Base-by-base conservation (phyloP, 2,329 filamentous ascomycete species). In the Neonectria faginata region DNA sequence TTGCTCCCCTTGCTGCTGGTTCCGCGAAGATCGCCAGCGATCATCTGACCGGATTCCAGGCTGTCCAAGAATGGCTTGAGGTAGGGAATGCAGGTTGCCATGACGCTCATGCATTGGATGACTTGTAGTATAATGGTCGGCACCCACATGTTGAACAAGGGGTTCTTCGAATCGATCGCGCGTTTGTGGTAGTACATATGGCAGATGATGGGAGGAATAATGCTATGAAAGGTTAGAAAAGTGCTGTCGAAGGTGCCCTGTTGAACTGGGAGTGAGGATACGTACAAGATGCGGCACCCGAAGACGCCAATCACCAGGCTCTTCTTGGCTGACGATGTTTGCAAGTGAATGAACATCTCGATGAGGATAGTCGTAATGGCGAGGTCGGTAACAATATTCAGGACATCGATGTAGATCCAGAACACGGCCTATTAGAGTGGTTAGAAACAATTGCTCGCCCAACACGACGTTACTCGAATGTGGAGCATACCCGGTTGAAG, bases 61-160 rank as follows among this genome's bases (percentile, higher is more conserved):
- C 66, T 71, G 31, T 73, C 62, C 18, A 73, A 47, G 56, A 73
- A 70, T 1, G 68, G 70, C 53, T 69, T 71, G 22, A 73, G 65
- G 45, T 67, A 67, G 18, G 70, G 67, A 3, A 71, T 65, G 57
- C 70, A 73, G 7, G 68, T 66, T 14, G 66, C 51, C 50, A 69
- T 60, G 55, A 71, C 41, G 57, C 64, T 69, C 58, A 73, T 31
- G 63, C 69, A 73, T 14, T 65, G 62, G n/a, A 71, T 63, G 11
- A 72, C 60, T 29, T 71, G 69, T 3, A 56, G 52, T 9, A 71
- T 61, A 10, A 72, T 48, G 0, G 57, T 62, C 6, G 70, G 57
- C 9, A 14, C 31, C 70, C 67, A 70, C 66, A 72, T 67, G 56
- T 60, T 57, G 29, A 71, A 71, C n/a, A 67, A 53, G 48, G 62